phyloP scores from a whole-genome alignment of 2,329 filamentous ascomycete genomes.

The Penicillium sp. region DNA sequence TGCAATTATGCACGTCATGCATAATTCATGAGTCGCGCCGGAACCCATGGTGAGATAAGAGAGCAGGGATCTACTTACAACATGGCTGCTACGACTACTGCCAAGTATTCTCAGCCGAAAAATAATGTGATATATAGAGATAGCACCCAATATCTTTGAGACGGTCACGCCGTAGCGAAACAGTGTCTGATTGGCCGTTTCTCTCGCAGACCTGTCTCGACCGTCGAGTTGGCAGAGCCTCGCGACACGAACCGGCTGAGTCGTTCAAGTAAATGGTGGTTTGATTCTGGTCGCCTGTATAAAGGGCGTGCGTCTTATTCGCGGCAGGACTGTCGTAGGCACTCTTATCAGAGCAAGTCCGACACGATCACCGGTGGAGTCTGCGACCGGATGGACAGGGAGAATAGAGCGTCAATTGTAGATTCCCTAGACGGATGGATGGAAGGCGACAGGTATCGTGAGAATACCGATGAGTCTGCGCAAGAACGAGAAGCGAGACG shows the following conservation, averaged over 20 bases:
- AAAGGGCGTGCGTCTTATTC: neutral
- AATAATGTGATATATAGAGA: neutral
- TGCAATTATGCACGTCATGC: neutral
- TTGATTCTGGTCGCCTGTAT: neutral
- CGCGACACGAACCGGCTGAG: neutral
- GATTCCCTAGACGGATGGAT: neutral
- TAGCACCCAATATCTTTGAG: neutral
- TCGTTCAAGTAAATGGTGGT: neutral
- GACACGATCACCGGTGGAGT: neutral
- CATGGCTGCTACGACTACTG: conserved; percentile 17
- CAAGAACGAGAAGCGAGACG: neutral
- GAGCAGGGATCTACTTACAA: conserved; percentile 20
- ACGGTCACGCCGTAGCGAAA: neutral
- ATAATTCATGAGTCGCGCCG: neutral
- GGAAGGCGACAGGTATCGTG: neutral
- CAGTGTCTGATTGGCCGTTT: neutral
- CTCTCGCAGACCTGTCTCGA: neutral
- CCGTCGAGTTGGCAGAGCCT: neutral
- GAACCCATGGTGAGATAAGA: neutral
- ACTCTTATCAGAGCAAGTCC: neutral
- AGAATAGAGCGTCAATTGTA: neutral
- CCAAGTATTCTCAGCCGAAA: neutral
- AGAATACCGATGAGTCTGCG: neutral
- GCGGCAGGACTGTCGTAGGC: neutral
- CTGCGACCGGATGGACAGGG: neutral